phyloP scores from a whole-genome alignment of 108 stramenopile species.

The Cyclotella distinguenda region DNA sequence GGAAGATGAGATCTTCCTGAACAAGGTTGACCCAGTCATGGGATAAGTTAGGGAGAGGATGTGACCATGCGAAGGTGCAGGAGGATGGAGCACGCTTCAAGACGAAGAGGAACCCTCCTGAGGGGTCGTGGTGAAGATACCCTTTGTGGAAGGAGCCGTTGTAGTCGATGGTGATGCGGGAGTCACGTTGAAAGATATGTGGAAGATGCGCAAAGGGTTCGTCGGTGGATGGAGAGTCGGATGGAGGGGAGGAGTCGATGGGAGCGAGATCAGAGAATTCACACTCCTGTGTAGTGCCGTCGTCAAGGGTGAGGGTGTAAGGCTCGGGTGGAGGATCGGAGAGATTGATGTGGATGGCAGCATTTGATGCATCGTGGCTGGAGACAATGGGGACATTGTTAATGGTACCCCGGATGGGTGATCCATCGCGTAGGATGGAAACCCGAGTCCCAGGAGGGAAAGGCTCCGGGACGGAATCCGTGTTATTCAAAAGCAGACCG shows the following conservation, averaged over 20 bases:
- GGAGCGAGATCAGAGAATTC: not conserved
- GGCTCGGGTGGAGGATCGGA: not conserved
- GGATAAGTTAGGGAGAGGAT: constrained; percentile 1
- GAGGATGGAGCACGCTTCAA: not conserved
- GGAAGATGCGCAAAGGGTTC: not conserved
- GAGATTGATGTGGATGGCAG: not conserved
- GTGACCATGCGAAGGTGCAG: not conserved
- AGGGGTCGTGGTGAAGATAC: not conserved
- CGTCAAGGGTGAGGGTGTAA: not conserved
- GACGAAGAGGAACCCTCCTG: not conserved
- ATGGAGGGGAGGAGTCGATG: not conserved
- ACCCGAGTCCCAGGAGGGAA: constrained; percentile 15
- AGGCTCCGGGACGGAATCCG: too few relatives aligned
- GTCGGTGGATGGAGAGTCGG: not conserved
- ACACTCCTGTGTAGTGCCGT: not conserved
- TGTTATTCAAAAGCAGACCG: too few relatives aligned
- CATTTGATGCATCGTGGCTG: too few relatives aligned
- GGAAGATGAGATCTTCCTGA: not conserved
- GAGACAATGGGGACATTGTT: constrained; percentile 7
- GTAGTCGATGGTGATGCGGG: constrained; percentile 9
- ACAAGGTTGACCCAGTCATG: not conserved
- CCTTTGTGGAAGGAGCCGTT: constrained; percentile 9
- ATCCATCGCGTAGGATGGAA: not conserved
- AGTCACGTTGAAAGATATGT: not conserved
- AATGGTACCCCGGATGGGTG: not conserved